These are phyloP conservation scores for Hansfordia pulvinata DNA, from an alignment of 2,329 filamentous ascomycete genomes.

Conservation along the genomic window DNA sequence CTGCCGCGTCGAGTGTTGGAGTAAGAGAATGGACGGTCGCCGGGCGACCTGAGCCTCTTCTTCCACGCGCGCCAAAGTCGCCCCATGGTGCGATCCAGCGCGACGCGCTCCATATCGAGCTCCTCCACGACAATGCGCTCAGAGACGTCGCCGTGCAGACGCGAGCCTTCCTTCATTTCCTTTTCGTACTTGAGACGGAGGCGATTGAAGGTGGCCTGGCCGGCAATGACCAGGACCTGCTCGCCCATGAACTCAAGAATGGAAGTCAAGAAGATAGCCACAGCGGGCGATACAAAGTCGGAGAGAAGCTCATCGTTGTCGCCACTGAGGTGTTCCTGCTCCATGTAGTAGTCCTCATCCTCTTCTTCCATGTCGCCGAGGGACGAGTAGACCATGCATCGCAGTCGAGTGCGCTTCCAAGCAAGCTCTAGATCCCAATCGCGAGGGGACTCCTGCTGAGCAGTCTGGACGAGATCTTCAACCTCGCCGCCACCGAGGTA, in stretches of 20 bases:
- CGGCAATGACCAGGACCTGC: slow-evolving; percentile 75
- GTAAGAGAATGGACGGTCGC: slow-evolving; percentile 31
- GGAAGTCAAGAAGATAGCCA: slow-evolving; percentile 91
- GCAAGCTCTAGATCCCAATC: slow-evolving; percentile 85
- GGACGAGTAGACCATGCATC: slow-evolving; percentile 97
- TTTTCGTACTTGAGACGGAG: slow-evolving; percentile 45
- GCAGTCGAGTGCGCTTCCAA: slow-evolving; percentile 84
- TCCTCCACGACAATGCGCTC: slow-evolving; percentile 77
- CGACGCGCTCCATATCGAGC: slow-evolving; percentile 82
- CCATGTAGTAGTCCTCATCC: slow-evolving; percentile 81
- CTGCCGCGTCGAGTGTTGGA: slow-evolving; percentile 24
- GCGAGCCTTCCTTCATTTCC: slow-evolving; percentile 37
- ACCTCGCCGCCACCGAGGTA: slow-evolving; percentile 71
- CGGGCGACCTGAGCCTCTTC: slow-evolving; percentile 58
- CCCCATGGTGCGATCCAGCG: slow-evolving; percentile 77
- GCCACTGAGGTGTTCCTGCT: slow-evolving; percentile 59
- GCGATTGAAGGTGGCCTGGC: slow-evolving; percentile 67
- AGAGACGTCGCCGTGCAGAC: slow-evolving; percentile 31
- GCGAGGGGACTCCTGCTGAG: slow-evolving; percentile 32
- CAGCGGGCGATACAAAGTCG: slow-evolving; percentile 71
- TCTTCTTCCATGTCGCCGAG: slow-evolving; percentile 96
- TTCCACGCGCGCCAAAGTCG: slow-evolving; percentile 92
- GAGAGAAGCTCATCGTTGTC: slow-evolving; percentile 42
- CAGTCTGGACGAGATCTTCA: slow-evolving; percentile 50
- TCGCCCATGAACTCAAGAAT: slow-evolving; percentile 92